phyloP scores from a whole-genome alignment of 306 rosid genomes.

The Hippophae tibetana region DNA sequence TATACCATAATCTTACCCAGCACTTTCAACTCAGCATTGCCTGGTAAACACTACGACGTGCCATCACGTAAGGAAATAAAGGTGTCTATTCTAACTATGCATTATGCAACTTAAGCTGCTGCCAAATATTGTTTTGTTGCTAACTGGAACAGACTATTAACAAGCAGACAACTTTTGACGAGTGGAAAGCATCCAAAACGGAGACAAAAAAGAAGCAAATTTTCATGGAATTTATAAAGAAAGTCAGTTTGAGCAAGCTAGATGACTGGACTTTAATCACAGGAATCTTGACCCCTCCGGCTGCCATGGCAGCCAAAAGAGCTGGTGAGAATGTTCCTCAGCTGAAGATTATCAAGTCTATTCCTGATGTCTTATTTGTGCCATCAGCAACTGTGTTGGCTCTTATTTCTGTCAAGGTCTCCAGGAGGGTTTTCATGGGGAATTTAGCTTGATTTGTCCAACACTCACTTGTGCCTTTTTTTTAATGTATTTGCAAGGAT shows the following conservation, averaged over 20 bases:
- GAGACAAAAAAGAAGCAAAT: neutral
- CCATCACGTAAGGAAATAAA: conserved; percentile 25
- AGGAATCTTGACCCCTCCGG: conserved; percentile 51
- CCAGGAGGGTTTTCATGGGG: conserved; percentile 30
- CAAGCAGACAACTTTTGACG: conserved; percentile 14
- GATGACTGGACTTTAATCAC: conserved; percentile 38
- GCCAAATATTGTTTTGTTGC: neutral
- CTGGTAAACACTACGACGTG: conserved; percentile 50
- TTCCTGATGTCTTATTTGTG: conserved; percentile 51
- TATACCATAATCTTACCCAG: conserved; percentile 18
- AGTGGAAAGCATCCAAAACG: conserved; percentile 3
- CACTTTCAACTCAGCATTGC: conserved; percentile 44
- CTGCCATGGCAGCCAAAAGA: conserved; percentile 43
- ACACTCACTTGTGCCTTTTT: too few relatives aligned
- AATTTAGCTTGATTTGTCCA: neutral
- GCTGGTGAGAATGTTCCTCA: conserved; percentile 41
- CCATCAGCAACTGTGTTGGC: conserved; percentile 40
- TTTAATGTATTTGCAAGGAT: too few relatives aligned
- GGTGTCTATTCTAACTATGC: conserved; percentile 19
- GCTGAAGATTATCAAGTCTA: conserved; percentile 31
- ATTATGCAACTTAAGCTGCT: conserved; percentile 1
- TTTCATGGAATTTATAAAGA: conserved; percentile 16
- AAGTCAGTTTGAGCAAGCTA: conserved; percentile 29
- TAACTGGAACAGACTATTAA: neutral
- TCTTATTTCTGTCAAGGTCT: conserved; percentile 36